Conservation (phyloP, 371 early-diverging fungal species). For the Phascolomyces articulosus region DNA sequence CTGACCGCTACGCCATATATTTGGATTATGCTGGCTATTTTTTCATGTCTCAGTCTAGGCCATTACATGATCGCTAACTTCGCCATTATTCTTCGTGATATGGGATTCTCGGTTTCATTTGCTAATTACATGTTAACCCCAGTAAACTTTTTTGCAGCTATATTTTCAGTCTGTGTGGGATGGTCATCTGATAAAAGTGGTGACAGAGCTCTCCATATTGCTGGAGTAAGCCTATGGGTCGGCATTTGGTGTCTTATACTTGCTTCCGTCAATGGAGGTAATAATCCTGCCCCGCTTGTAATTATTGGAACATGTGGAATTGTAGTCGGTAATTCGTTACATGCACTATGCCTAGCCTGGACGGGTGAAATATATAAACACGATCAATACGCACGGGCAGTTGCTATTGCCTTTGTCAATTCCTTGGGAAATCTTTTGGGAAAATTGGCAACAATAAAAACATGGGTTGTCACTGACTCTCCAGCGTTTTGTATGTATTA, state of each 20-base stretch:
- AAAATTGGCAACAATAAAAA: too few species aligned
- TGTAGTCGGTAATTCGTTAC: background rate
- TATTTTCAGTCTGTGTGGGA: conserved; percentile 5
- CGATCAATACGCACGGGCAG: conserved; percentile 31
- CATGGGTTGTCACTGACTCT: conserved; percentile 21
- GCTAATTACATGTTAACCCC: conserved; percentile 48
- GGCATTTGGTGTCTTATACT: conserved; percentile 20
- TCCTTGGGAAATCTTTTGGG: too few species aligned
- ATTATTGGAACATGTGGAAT: conserved; percentile 12
- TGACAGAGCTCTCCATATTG: conserved; percentile 17
- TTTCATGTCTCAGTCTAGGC: conserved; percentile 42
- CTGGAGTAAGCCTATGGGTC: conserved; percentile 15
- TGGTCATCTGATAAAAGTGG: conserved; percentile 15
- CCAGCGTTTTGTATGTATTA: conserved; percentile 26
- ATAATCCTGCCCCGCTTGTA: conserved; percentile 13
- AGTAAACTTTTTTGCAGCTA: conserved; percentile 36
- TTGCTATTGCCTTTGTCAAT: conserved; percentile 44
- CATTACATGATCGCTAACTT: conserved; percentile 40
- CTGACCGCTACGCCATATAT: conserved; percentile 32
- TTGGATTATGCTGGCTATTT: conserved; percentile 29
- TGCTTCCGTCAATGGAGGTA: conserved; percentile 13
- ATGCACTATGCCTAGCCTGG: conserved; percentile 1
- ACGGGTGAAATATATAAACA: conserved; percentile 23
- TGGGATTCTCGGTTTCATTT: conserved; percentile 33
- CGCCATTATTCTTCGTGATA: conserved; percentile 33